phyloP scores from a whole-genome alignment of 345 rosid genomes.

The Geranium brycei region DNA sequence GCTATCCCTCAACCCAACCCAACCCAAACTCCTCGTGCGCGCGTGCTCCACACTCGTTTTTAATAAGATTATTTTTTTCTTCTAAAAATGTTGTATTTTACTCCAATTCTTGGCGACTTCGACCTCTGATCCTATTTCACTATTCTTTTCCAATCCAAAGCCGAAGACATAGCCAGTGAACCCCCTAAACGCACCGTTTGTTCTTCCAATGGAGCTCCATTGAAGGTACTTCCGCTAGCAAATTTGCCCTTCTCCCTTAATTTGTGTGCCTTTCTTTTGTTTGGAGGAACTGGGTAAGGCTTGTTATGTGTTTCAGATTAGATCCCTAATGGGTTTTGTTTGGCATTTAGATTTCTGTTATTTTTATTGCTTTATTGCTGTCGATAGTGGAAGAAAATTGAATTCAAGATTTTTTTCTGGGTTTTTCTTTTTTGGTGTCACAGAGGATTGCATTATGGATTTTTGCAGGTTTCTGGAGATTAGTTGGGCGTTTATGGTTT shows the following conservation, averaged over 20 bases:
- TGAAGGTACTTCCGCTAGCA: slow-evolving; percentile 14
- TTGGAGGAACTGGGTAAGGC: slow-evolving; percentile 12
- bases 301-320: slow-evolving; percentile 16
- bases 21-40: slow-evolving; percentile 13
- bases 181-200: slow-evolving; percentile 12
- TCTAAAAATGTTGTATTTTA: slow-evolving; percentile 3
- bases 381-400: slow-evolving; percentile 4
- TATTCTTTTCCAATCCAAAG: background rate
- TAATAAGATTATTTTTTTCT: background rate
- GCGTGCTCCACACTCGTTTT: slow-evolving; percentile 9
- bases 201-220: slow-evolving; percentile 10
- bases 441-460: slow-evolving; percentile 30
- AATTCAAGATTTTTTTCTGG: slow-evolving; percentile 30
- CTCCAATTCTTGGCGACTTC: background rate
- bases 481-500: slow-evolving; percentile 15
- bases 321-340: slow-evolving; percentile 14
- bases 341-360: slow-evolving; percentile 6
- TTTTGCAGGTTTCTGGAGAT: slow-evolving; percentile 16
- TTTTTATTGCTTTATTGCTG: slow-evolving; percentile 8
- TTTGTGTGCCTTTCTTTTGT: background rate
- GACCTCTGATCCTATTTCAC: background rate
- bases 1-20: slow-evolving; percentile 3
- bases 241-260: background rate
- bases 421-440: slow-evolving; percentile 14
- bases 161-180: slow-evolving; percentile 1